These are phyloP conservation scores for Chytriomyces sp. DNA, from an alignment of 192 early-diverging fungal species.

Conservation along the genomic window DNA sequence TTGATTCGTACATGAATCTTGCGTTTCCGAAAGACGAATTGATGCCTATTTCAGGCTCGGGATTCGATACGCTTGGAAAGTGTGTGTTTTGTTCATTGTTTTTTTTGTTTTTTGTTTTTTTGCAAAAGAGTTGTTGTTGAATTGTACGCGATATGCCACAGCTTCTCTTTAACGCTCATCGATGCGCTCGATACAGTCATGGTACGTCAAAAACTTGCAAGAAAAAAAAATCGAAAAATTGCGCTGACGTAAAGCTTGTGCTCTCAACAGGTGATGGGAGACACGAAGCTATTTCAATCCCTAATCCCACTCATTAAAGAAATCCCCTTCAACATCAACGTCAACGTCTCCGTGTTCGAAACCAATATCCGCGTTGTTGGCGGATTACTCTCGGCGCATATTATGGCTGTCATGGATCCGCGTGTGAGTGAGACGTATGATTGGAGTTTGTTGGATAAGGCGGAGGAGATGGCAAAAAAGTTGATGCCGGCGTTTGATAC, in stretches of 20 bases:
- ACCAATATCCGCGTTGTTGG: conserved; percentile 86
- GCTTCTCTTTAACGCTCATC: conserved; percentile 83
- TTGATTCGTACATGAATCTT: conserved; percentile 72
- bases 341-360: conserved; percentile 88
- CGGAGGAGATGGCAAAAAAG: conserved; percentile 72
- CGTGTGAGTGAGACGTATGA: conserved; percentile 66
- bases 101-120: not conserved
- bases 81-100: not conserved
- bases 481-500: conserved; percentile 82
- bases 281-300: conserved; percentile 62
- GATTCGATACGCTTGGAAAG: conserved; percentile 52
- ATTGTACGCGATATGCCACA: conserved; percentile 1
- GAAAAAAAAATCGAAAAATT: not conserved
- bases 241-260: not conserved
- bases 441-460: conserved; percentile 70
- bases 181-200: conserved; percentile 84
- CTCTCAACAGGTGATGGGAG: conserved; percentile 61
- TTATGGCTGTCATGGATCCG: conserved; percentile 72
- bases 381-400: conserved; percentile 77
- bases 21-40: conserved; percentile 88
- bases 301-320: conserved; percentile 60
- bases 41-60: conserved; percentile 75
- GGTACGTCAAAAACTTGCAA: not conserved
- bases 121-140: not conserved
- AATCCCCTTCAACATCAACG: conserved; percentile 73